Percentiles rank a stretch among this genome's conserved stretches.
phyloP scores from a whole-genome alignment of 345 rosid species.

The Euphorbia peplus region DNA sequence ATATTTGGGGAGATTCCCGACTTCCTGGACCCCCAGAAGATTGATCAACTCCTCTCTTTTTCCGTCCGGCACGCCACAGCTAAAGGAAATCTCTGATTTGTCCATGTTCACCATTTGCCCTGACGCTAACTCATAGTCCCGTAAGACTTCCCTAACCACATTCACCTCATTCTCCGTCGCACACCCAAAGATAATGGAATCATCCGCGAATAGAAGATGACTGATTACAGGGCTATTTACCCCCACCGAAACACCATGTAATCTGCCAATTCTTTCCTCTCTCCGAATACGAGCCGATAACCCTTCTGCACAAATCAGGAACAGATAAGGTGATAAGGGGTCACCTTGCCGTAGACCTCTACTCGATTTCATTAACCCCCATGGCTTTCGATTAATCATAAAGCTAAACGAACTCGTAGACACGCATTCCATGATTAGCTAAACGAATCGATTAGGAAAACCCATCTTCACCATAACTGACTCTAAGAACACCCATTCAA shows the following conservation, averaged over 20 bases:
- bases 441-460: not conserved
- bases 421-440: not conserved
- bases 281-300: not conserved
- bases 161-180: not conserved
- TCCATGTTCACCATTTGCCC: not conserved
- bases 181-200: not conserved
- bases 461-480: not conserved
- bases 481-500: not conserved
- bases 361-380: not conserved
- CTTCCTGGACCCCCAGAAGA: not conserved
- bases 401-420: not conserved
- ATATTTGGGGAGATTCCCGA: not conserved
- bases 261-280: not conserved
- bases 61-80: not conserved
- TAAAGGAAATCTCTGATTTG: not conserved
- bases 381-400: no score
- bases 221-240: not conserved
- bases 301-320: not conserved
- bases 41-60: no score
- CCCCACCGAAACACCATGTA: not conserved
- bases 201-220: not conserved
- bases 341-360: not conserved
- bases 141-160: no score
- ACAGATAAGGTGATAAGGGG: not conserved
- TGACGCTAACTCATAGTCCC: not conserved